A percentile compares a stretch with the other conserved stretches of the same genome.
These are phyloP conservation scores for Aspergillus sclerotioniger DNA, from an alignment of 495 filamentous ascomycete genomes.

Conservation along the genomic window DNA sequence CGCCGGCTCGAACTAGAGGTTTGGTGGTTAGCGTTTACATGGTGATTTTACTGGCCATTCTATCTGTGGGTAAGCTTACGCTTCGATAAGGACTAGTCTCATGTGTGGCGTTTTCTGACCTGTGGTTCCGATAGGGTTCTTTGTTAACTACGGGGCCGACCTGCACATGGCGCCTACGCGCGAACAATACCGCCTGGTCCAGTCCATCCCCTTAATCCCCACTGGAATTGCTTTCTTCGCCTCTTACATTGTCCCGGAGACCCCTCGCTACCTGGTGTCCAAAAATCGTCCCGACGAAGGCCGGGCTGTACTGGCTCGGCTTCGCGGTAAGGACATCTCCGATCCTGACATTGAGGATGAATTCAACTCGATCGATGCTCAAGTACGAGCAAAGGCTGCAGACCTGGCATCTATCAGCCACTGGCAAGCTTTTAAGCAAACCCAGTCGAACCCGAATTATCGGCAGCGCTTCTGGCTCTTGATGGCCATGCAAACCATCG, in stretches of 20 bases:
- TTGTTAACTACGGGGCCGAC: slow-evolving; percentile 46
- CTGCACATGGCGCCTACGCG: slow-evolving; percentile 39
- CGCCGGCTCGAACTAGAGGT: slow-evolving; percentile 46
- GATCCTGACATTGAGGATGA: slow-evolving; percentile 34
- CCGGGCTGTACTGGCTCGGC: slow-evolving; percentile 36
- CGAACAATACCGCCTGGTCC: slow-evolving; percentile 44
- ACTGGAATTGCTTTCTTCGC: slow-evolving; percentile 36
- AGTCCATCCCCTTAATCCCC: slow-evolving; percentile 43
- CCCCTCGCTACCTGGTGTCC: slow-evolving; percentile 42
- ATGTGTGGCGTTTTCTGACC: not conserved
- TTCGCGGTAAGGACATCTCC: slow-evolving; percentile 32
- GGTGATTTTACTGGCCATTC: slow-evolving; percentile 43
- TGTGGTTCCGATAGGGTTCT: slow-evolving; percentile 36
- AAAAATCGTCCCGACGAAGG: slow-evolving; percentile 34
- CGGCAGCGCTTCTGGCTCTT: slow-evolving; percentile 48
- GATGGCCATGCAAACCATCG: slow-evolving; percentile 44
- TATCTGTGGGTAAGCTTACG: slow-evolving; percentile 37
- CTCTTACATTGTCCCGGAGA: slow-evolving; percentile 40
- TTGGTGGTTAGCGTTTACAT: slow-evolving; percentile 49
- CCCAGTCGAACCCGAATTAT: slow-evolving; percentile 39
- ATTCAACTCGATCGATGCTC: slow-evolving; percentile 36
- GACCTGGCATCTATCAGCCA: slow-evolving; percentile 33
- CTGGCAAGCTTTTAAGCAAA: slow-evolving; percentile 44
- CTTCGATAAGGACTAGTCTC: not conserved
- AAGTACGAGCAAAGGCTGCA: slow-evolving; percentile 27